Evolutionary conservation across 2,329 filamentous ascomycete species (phyloP), one percentile per base, ranked within the genome.

Genomic region (Colletotrichum falcatum): DNA sequence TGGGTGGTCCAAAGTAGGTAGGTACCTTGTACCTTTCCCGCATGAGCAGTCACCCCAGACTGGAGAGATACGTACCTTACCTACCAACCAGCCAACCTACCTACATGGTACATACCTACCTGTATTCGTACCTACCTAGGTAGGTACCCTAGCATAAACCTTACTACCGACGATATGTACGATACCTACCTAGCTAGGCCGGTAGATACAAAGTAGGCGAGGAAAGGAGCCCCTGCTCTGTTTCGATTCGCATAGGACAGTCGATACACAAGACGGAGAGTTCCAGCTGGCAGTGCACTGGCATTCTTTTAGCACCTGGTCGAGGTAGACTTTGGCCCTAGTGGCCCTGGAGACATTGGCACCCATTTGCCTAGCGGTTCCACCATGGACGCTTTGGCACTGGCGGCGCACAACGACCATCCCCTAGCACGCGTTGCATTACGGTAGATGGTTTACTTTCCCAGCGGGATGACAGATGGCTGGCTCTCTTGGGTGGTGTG

Each of bases 281-380:
- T 66, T 62, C 64, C 58, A 55, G 64, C 64, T 61, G 49, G 64
- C 56, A 51, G 20, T 42, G 64, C 48, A 30, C 58, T 66, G 64
- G 48, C 48, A 62, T 66, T 62, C 56, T 62, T 37, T 23, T 59
- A 30, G 26, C 26, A 28, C 26, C 16, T 37, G 23, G 30, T n/a
- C 8, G 18, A 20, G 12, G 39, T 26, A 2, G 23, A 20, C 37
- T 30, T 62, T 16, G 44, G 53, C 35, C 18, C 20, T 54, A 63
- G 33, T 26, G 18, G 35, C 37, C 35, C 48, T 54, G 53, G 39
- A 11, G 18, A 60, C 46, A 65, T 69, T 69, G 39, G 48, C 54
- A 60, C 61, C 54, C 37, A 28, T 49, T 53, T 30, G 5, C 12
- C 48, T 61, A 56, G 62, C 23, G 56, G 55, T 37, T 26, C 62